phyloP scores from a whole-genome alignment of 116 monocot species.

The Cymodocea nodosa region DNA sequence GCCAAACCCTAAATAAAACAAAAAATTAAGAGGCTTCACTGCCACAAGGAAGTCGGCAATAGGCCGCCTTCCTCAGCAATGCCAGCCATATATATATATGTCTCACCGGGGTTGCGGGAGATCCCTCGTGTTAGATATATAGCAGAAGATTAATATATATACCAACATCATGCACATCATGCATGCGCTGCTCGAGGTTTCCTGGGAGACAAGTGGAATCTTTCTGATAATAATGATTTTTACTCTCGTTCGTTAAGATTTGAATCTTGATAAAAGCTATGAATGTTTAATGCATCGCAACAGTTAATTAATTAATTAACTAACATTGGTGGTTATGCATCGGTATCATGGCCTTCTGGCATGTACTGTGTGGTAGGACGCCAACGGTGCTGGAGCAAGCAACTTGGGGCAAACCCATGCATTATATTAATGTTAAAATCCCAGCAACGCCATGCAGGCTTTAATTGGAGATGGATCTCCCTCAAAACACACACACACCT shows the following conservation, averaged over 20 bases:
- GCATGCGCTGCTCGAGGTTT: too few relatives aligned
- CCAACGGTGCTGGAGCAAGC: neutral
- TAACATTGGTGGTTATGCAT: neutral
- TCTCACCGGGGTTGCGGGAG: too few relatives aligned
- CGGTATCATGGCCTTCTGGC: neutral
- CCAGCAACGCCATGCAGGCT: neutral
- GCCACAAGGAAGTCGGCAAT: too few relatives aligned
- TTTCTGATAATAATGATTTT: neutral
- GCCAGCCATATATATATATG: too few relatives aligned
- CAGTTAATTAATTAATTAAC: neutral
- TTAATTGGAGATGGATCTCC: neutral
- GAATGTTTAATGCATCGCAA: neutral
- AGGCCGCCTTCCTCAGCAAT: too few relatives aligned
- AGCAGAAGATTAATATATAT: too few relatives aligned
- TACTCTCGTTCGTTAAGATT: too few relatives aligned
- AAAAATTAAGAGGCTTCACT: too few relatives aligned
- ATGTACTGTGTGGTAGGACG: constrained; percentile 1
- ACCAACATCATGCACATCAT: too few relatives aligned
- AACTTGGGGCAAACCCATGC: neutral
- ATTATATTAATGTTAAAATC: neutral
- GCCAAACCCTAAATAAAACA: too few relatives aligned
- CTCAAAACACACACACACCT: neutral
- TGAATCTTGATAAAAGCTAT: neutral
- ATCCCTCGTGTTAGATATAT: too few relatives aligned
- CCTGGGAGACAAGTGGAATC: neutral